Evolutionary conservation across 345 rosid species (phyloP).

Genomic region (Acer campestre): DNA sequence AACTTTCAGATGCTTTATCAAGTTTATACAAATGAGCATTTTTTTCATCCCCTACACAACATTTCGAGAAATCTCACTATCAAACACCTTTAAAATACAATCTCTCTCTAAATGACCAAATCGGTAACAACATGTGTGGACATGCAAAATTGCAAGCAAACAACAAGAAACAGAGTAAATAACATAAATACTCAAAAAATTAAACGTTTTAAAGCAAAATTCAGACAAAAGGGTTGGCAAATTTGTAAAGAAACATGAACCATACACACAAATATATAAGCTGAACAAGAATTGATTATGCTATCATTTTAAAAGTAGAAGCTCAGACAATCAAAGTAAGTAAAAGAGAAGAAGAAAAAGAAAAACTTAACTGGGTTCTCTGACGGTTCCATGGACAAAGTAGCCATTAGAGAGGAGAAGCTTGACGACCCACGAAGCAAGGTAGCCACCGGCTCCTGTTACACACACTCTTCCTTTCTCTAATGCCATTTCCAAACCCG

Average conservation of each 20-base stretch:
- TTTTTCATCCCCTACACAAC: background rate
- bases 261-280: background rate
- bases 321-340: background rate
- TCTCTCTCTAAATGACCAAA: background rate
- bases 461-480: conserved; percentile 55
- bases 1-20: conserved; percentile 19
- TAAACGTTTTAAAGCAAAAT: background rate
- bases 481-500: conserved; percentile 27
- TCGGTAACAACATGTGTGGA: background rate
- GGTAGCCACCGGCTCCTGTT: conserved; percentile 78
- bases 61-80: background rate
- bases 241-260: background rate
- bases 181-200: background rate
- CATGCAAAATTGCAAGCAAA: too few relatives aligned
- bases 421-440: conserved; percentile 69
- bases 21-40: conserved; percentile 39
- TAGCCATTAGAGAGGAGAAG: conserved; percentile 60
- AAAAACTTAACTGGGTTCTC: conserved; percentile 48
- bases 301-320: background rate
- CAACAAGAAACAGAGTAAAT: conserved; percentile 18
- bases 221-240: background rate
- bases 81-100: too few relatives aligned
- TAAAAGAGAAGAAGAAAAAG: background rate
- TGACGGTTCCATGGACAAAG: conserved; percentile 60
- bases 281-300: background rate